These are phyloP conservation scores for Calocera cornea DNA, from an alignment of 768 basidiomycete species.

Conservation along the genomic window DNA sequence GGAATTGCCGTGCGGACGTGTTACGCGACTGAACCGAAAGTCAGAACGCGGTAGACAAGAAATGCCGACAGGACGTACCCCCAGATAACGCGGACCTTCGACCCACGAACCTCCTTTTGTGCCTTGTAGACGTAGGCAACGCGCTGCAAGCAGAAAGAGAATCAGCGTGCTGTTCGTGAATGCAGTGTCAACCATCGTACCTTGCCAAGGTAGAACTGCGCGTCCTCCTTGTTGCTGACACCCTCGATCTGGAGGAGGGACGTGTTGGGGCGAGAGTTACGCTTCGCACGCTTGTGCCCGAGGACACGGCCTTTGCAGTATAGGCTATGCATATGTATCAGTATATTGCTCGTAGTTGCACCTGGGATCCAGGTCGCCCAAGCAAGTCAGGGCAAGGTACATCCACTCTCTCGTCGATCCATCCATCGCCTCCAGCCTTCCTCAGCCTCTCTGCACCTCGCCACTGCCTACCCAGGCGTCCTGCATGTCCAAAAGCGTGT, in stretches of 20 bases:
- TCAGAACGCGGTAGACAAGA: neutral
- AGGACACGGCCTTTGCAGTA: constrained; percentile 94
- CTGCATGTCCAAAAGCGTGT: neutral
- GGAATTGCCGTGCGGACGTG: constrained; percentile 83
- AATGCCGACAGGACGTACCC: constrained; percentile 42
- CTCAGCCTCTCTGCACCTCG: neutral
- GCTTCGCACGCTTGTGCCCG: constrained; percentile 97
- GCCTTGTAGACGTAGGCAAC: constrained; percentile 97
- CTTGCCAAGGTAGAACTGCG: constrained; percentile 98
- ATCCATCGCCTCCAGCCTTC: neutral
- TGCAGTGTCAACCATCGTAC: constrained; percentile 31
- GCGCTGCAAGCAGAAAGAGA: constrained; percentile 39
- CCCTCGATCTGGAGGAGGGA: constrained; percentile 96
- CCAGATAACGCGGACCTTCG: constrained; percentile 97
- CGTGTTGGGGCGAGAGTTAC: constrained; percentile 91
- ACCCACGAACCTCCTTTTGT: constrained; percentile 84
- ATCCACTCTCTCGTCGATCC: neutral
- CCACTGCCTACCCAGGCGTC: neutral
- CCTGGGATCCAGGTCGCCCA: neutral
- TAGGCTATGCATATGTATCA: constrained; percentile 39
- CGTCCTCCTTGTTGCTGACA: constrained; percentile 82
- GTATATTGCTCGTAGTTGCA: neutral
- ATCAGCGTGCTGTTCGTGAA: neutral
- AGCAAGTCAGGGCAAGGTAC: neutral
- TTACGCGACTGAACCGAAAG: constrained; percentile 53